Base-by-base conservation (phyloP, 345 rosid species). In the Citrus maxima region DNA sequence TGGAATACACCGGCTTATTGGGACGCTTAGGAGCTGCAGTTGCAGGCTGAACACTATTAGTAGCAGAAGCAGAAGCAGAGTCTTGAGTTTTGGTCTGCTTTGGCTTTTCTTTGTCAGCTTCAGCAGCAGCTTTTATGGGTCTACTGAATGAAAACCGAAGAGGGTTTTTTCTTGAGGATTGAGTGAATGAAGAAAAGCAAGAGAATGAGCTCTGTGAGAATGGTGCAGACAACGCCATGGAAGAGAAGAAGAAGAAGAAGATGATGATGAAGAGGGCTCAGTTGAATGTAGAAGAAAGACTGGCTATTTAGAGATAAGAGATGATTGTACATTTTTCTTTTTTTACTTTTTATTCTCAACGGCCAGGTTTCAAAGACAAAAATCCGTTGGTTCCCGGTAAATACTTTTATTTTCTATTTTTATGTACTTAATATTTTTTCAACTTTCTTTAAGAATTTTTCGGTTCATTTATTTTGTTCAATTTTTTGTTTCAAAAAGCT, bases 1-100 rank as follows among this genome's bases (percentile, higher is more conserved):
- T 92, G 54, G 98, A 95, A 84, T 92, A 93, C 82, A 93, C 95
- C 13, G 98, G 98, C 85, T 89, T 95, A 84, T 90, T 93, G 62
- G 93, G 91, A 72, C 54, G 78, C 79, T 85, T 86, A 28, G 90
- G 38, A 56, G 90, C 62, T 65, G 80, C 54, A 54, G 81, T 37
- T 61, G 87, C 6, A 82, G 95, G 82, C 59, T 85, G 82, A 75
- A 84, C 87, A 76, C 77, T 81, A 67, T 83, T 59, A 34, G 81
- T 32, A 25, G 65, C 64, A 6, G 69, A 10, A 16, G 24, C n/a
- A 34, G 74, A 16, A 60, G 84, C 32, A 25, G 84, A 78, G 0
- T 67, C 88, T 51, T 83, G 68, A 12, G 86, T 70, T 19, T 83
- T 83, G 51, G 86, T 42, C 81, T 85, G 84, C 7, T 85, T 59